Base-by-base conservation (phyloP, 2,329 filamentous ascomycete species). In the Sarocladium strictum region DNA sequence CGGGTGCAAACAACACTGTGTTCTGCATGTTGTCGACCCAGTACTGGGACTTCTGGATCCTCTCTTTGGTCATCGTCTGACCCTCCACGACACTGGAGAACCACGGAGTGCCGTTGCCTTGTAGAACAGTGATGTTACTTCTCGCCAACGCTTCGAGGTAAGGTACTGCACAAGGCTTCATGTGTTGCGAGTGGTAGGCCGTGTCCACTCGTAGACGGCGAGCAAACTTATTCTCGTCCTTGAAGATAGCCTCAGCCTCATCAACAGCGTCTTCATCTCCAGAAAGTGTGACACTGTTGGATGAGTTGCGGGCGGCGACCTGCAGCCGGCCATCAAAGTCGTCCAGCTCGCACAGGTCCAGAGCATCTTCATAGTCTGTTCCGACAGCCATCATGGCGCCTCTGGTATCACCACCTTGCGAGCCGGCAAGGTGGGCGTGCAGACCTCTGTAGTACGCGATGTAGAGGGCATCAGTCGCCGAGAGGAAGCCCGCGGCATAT, bases 351-450 rank as follows among this genome's bases (percentile, higher is more conserved):
- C 33, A 43, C 11, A 55, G 40, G n/a, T 51, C 21, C 37, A 56
- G 4, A 17, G 61, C 27, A 26, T 50, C 57, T 24, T 58, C 55
- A 23, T 52, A 24, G 27, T 58, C 32, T 5, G 56, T 32, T 2
- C 54, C 77, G 3, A 78, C 75, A 0, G 78, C 78, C 63, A 80
- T 70, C 78, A 81, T 81, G 5, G 70, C 65, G 1, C 78, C 77
- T 3, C 68, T 63, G 32, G 64, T 65, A 55, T 14, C 38, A 17
- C 12, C 12, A 17, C 70, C 59, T 53, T 72, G 72, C 29, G 73
- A 55, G 3, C 72, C 68, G 10, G 74, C 67, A n/a, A 75, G 67
- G 19, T 43, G 26, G 5, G 51, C 10, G 19, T 53, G 33, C 19
- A 69, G 64, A 2, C 71, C 73, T 11, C 73, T 65, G 56, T 72